Evolutionary conservation across 2,329 filamentous ascomycete genomes (phyloP).

Genomic region (Beauveria varroae): DNA sequence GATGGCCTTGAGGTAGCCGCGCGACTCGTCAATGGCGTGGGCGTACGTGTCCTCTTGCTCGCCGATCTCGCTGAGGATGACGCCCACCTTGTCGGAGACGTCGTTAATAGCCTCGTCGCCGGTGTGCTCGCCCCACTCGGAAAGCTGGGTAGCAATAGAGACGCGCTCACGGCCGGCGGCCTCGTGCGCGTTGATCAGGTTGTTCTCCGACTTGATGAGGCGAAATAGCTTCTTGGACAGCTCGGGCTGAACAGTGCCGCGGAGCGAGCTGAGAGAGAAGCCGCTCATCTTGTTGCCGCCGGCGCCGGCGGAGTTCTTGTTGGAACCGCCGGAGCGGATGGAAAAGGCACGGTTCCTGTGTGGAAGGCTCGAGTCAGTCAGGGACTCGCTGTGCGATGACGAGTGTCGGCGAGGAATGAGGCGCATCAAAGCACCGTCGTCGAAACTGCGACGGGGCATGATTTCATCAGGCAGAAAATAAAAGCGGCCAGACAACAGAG

Average conservation of each 20-base stretch:
- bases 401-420: slow-evolving; percentile 15
- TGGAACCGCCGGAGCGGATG: slow-evolving; percentile 57
- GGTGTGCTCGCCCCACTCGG: slow-evolving; percentile 92
- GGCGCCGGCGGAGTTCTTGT: slow-evolving; percentile 30
- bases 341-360: slow-evolving; percentile 66
- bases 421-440: slow-evolving; percentile 18
- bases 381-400: slow-evolving; percentile 15
- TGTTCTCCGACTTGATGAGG: slow-evolving; percentile 92
- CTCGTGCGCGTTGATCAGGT: slow-evolving; percentile 78
- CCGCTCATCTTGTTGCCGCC: slow-evolving; percentile 39
- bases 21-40: slow-evolving; percentile 77
- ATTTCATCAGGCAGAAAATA: background rate
- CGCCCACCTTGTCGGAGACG: slow-evolving; percentile 90
- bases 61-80: slow-evolving; percentile 84
- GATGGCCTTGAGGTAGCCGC: slow-evolving; percentile 78
- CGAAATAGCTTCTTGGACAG: slow-evolving; percentile 82
- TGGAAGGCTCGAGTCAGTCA: slow-evolving; percentile 20
- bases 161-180: slow-evolving; percentile 76
- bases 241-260: slow-evolving; percentile 78
- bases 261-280: slow-evolving; percentile 81
- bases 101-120: slow-evolving; percentile 81
- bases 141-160: slow-evolving; percentile 81
- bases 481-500: background rate
- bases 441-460: slow-evolving; percentile 28
- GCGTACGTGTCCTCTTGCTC: slow-evolving; percentile 90